A percentile compares a stretch with the other conserved stretches of the same genome.
phyloP scores from a whole-genome alignment of 2,329 filamentous ascomycete genomes.

The Claviceps citrina region DNA sequence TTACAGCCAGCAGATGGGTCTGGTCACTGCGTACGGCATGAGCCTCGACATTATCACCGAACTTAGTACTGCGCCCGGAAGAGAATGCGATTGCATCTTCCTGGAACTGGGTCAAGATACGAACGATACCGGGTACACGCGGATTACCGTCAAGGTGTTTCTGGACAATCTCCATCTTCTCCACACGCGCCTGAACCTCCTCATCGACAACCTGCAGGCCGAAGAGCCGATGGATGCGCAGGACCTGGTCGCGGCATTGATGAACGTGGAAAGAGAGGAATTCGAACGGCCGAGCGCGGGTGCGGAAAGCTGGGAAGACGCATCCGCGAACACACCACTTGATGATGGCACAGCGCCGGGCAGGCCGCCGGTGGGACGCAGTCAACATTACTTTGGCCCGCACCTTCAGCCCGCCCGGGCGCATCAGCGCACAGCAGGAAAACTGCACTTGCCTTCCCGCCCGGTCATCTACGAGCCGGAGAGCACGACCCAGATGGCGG shows the following conservation, averaged over 20 bases:
- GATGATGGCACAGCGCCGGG: constrained; percentile 33
- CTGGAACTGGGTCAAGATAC: constrained; percentile 55
- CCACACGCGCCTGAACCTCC: constrained; percentile 67
- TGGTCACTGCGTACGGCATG: constrained; percentile 70
- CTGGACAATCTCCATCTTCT: constrained; percentile 73
- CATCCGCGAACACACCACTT: constrained; percentile 47
- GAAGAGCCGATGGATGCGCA: constrained; percentile 54
- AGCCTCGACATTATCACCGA: constrained; percentile 65
- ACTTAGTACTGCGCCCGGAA: constrained; percentile 76
- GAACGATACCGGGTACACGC: constrained; percentile 47
- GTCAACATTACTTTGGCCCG: constrained; percentile 20
- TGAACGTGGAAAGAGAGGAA: constrained; percentile 55
- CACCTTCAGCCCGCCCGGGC: constrained; percentile 20
- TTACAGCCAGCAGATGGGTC: constrained; percentile 85
- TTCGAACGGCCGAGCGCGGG: constrained; percentile 49
- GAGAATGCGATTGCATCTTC: constrained; percentile 85
- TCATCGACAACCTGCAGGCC: constrained; percentile 66
- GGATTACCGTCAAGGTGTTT: constrained; percentile 84
- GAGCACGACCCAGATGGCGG: constrained; percentile 59
- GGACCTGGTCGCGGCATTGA: constrained; percentile 54
- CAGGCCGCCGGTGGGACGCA: constrained; percentile 17
- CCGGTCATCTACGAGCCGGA: constrained; percentile 73
- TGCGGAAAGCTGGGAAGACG: constrained; percentile 82
- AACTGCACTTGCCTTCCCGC: constrained; percentile 67
- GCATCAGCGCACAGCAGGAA: constrained; percentile 34